phyloP scores from a whole-genome alignment of 108 stramenopile species.

The Fragilaria crotonensis region DNA sequence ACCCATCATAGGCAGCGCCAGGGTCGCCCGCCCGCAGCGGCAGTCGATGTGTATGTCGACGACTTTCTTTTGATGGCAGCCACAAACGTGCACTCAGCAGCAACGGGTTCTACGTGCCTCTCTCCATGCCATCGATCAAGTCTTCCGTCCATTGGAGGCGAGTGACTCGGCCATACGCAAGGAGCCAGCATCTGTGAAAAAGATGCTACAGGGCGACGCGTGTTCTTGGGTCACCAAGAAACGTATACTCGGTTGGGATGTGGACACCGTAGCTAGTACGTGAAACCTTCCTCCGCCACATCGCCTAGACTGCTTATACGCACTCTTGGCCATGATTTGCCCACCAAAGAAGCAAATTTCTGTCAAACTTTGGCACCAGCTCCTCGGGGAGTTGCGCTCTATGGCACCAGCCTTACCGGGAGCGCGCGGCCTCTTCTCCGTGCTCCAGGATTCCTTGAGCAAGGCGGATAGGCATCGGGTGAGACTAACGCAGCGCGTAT shows the following conservation, averaged over 20 bases:
- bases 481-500: neutral
- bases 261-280: no score
- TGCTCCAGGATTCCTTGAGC: conserved; percentile 27
- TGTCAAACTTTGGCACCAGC: conserved; percentile 37
- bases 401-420: conserved; percentile 37
- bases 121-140: conserved; percentile 19
- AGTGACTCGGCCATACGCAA: no score
- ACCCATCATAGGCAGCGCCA: no score
- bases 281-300: no score
- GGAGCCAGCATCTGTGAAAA: no score
- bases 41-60: conserved; percentile 37
- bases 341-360: no score
- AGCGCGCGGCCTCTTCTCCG: conserved; percentile 22
- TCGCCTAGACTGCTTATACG: no score
- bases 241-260: no score
- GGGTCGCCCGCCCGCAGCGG: conserved; percentile 3
- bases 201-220: no score
- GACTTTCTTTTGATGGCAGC: conserved; percentile 25
- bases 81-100: conserved; percentile 9
- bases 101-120: conserved; percentile 5
- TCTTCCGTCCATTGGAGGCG: conserved; percentile 15
- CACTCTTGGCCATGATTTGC: no score
- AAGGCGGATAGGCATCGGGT: no score
- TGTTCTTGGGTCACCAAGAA: no score
- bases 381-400: conserved; percentile 33